A percentile compares a stretch with the other conserved stretches of the same genome.
phyloP scores from a whole-genome alignment of 805 yeast species.

The Saccharomycopsis fodiens region DNA sequence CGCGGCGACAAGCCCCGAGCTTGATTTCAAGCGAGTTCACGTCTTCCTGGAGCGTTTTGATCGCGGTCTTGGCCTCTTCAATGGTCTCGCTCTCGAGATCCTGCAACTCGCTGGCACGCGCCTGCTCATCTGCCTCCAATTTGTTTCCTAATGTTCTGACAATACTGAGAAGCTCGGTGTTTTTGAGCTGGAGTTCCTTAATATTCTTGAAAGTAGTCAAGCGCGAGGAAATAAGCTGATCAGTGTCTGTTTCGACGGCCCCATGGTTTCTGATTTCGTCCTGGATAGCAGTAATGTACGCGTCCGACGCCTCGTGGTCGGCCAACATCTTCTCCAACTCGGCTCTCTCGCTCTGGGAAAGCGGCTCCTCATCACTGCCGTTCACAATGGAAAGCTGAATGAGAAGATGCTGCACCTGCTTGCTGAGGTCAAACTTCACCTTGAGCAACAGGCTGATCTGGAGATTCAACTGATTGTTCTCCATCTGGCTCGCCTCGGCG shows the following conservation, averaged over 20 bases:
- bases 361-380: conserved; percentile 32
- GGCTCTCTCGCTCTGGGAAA: conserved; percentile 57
- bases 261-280: conserved; percentile 21
- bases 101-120: conserved; percentile 29
- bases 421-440: conserved; percentile 65
- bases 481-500: conserved; percentile 25
- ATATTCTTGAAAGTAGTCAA: conserved; percentile 63
- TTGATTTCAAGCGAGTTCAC: conserved; percentile 43
- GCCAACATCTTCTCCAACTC: conserved; percentile 50
- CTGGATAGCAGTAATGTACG: conserved; percentile 23
- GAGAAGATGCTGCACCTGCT: conserved; percentile 71
- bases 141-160: conserved; percentile 66
- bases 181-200: conserved; percentile 63
- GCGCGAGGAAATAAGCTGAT: conserved; percentile 60
- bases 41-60: conserved; percentile 52
- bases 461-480: conserved; percentile 35
- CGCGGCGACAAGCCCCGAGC: conserved; percentile 48
- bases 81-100: conserved; percentile 41
- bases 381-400: conserved; percentile 51
- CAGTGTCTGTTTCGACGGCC: conserved; percentile 54
- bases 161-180: conserved; percentile 60
- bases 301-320: conserved; percentile 26
- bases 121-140: conserved; percentile 55
- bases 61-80: conserved; percentile 63
- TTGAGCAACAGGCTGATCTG: conserved; percentile 44